phyloP scores from a whole-genome alignment of 495 filamentous ascomycete genomes.

The Chaetomium cochliodes region DNA sequence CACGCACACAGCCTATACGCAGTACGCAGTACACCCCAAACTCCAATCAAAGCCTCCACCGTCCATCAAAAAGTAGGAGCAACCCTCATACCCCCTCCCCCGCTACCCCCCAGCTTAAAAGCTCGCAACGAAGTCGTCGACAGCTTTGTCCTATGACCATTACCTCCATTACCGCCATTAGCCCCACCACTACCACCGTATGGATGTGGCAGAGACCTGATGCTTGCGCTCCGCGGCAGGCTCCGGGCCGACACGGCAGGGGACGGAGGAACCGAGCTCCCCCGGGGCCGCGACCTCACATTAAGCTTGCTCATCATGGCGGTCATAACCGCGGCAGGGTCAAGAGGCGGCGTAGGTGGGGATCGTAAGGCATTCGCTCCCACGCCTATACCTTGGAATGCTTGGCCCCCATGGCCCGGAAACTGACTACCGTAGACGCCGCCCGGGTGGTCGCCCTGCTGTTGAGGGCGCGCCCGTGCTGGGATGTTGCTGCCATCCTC shows the following conservation, averaged over 20 bases:
- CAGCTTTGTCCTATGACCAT: constrained; percentile 11
- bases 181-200: background rate
- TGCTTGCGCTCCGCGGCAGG: constrained; percentile 28
- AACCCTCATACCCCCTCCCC: background rate
- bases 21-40: no score
- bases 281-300: constrained; percentile 27
- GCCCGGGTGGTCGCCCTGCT: constrained; percentile 1
- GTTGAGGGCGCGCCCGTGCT: background rate
- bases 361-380: constrained; percentile 11
- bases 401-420: background rate
- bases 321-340: constrained; percentile 25
- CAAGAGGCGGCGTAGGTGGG: constrained; percentile 26
- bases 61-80: background rate
- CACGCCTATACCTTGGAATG: constrained; percentile 2
- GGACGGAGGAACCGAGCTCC: constrained; percentile 24
- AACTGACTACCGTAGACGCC: background rate
- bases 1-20: no score
- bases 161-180: background rate
- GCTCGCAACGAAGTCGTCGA: constrained; percentile 33
- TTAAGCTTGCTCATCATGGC: constrained; percentile 36
- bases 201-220: constrained; percentile 20
- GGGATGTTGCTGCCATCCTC: constrained; percentile 11
- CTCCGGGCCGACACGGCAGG: constrained; percentile 25
- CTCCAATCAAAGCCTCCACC: no score
- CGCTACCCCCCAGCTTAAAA: constrained; percentile 25